These are phyloP conservation scores for Didymella pomorum DNA, from an alignment of 2,329 filamentous ascomycete genomes.

Conservation along the genomic window DNA sequence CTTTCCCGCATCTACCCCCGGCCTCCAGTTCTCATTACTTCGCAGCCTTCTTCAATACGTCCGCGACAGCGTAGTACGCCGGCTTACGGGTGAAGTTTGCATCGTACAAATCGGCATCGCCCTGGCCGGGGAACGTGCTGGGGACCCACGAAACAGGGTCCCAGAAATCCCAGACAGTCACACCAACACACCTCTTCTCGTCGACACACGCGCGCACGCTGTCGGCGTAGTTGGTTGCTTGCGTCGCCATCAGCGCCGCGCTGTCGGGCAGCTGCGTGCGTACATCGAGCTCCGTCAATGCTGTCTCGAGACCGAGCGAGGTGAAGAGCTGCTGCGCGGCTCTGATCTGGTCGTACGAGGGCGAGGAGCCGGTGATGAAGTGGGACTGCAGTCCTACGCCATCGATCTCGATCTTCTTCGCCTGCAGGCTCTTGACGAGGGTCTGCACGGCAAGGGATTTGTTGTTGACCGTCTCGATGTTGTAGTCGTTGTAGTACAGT, in stretches of 20 bases:
- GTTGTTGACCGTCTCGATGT: conserved; percentile 65
- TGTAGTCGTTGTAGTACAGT: conserved; percentile 72
- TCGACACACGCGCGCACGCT: conserved; percentile 49
- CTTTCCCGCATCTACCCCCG: no score
- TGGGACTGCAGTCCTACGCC: conserved; percentile 70
- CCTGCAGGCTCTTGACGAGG: conserved; percentile 45
- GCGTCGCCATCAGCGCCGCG: conserved; percentile 52
- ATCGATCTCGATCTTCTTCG: conserved; percentile 61
- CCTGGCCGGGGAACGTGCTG: conserved; percentile 48
- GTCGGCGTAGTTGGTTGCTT: conserved; percentile 59
- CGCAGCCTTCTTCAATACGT: conserved; percentile 31
- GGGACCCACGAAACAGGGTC: conserved; percentile 53
- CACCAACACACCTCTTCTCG: conserved; percentile 48
- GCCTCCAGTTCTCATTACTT: neutral
- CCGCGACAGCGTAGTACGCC: conserved; percentile 46
- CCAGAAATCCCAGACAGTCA: conserved; percentile 55
- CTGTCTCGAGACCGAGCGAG: conserved; percentile 63
- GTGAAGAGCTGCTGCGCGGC: conserved; percentile 61
- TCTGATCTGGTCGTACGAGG: conserved; percentile 55
- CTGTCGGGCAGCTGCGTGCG: conserved; percentile 58
- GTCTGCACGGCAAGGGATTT: conserved; percentile 49
- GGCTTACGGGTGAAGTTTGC: conserved; percentile 42
- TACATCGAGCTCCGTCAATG: conserved; percentile 70
- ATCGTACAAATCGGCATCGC: conserved; percentile 46
- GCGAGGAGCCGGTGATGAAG: conserved; percentile 64